Conservation (phyloP, 306 rosid species). For the Carpinus viminea region DNA sequence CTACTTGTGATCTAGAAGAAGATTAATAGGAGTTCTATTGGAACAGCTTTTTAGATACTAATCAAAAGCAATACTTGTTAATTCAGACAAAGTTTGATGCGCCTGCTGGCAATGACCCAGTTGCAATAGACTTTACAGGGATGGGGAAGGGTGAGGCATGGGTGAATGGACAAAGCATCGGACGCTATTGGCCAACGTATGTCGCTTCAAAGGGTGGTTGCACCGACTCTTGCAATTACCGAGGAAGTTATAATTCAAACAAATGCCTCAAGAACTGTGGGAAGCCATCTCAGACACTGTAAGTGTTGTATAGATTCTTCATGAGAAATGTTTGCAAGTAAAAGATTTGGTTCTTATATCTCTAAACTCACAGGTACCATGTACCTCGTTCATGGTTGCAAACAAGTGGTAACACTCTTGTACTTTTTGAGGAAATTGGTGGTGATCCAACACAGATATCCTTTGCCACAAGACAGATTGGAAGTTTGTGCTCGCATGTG, state of each 20-base stretch:
- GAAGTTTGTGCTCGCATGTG: conserved; percentile 70
- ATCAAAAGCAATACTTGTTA: conserved; percentile 29
- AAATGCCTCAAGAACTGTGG: conserved; percentile 89
- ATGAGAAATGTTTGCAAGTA: conserved; percentile 13
- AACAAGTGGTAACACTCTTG: conserved; percentile 61
- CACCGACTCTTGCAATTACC: conserved; percentile 52
- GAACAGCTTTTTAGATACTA: conserved; percentile 24
- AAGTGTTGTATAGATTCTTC: conserved; percentile 33
- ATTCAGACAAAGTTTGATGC: conserved; percentile 65
- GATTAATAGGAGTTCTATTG: neutral
- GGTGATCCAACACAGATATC: conserved; percentile 73
- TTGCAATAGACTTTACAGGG: conserved; percentile 86
- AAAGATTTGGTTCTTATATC: conserved; percentile 27
- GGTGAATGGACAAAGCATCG: conserved; percentile 97
- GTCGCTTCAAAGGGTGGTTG: conserved; percentile 56
- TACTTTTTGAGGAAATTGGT: conserved; percentile 81
- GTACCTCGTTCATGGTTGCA: conserved; percentile 80
- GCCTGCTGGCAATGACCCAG: conserved; percentile 71
- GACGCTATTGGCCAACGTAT: conserved; percentile 84
- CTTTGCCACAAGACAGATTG: conserved; percentile 60
- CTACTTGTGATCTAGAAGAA: neutral
- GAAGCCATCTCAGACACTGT: conserved; percentile 83
- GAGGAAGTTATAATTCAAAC: conserved; percentile 50
- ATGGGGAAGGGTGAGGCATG: conserved; percentile 97
- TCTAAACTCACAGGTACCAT: conserved; percentile 59